A percentile compares a stretch with the other conserved stretches of the same genome.
These are phyloP conservation scores for Peronospora tabacina DNA, from an alignment of 352 stramenopile genomes.

Conservation along the genomic window DNA sequence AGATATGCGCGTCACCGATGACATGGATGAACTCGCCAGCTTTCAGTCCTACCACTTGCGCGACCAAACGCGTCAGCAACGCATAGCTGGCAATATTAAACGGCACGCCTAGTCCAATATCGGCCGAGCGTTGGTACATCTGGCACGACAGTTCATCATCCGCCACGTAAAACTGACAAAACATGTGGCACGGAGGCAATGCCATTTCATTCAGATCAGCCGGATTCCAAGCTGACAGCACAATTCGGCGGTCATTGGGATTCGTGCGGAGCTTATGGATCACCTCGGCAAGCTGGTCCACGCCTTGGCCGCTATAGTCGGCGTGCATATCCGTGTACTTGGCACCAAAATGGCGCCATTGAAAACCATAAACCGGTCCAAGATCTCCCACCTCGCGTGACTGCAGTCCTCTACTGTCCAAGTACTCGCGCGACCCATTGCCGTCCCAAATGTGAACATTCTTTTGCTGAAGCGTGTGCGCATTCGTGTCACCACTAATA, in stretches of 20 bases:
- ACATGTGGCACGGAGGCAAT: constrained; percentile 99
- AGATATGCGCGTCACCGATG: constrained; percentile 99
- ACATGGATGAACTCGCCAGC: constrained; percentile 97
- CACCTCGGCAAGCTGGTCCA: constrained; percentile 97
- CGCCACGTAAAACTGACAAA: constrained; percentile 93
- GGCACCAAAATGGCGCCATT: constrained; percentile 99
- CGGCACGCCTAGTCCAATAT: constrained; percentile 99
- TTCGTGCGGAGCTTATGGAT: constrained; percentile 97
- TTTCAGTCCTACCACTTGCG: constrained; percentile 90
- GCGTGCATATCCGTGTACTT: constrained; percentile 97
- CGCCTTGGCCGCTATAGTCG: constrained; percentile 96
- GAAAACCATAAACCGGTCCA: constrained; percentile 94
- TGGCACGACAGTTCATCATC: constrained; percentile 79
- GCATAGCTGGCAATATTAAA: constrained; percentile 99
- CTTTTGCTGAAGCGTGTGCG: constrained; percentile 94
- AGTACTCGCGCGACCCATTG: constrained; percentile 95
- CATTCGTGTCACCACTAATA: constrained; percentile 94
- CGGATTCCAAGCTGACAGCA: constrained; percentile 99
- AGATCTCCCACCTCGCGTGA: constrained; percentile 96
- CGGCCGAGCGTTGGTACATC: constrained; percentile 99
- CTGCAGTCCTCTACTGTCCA: constrained; percentile 88
- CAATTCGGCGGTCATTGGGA: constrained; percentile 95
- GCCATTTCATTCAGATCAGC: constrained; percentile 95
- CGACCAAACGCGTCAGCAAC: constrained; percentile 94
- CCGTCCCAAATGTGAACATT: constrained; percentile 99